These are phyloP conservation scores for Streptanthus diversifolius DNA, from an alignment of 345 rosid genomes.

Conservation along the genomic window DNA sequence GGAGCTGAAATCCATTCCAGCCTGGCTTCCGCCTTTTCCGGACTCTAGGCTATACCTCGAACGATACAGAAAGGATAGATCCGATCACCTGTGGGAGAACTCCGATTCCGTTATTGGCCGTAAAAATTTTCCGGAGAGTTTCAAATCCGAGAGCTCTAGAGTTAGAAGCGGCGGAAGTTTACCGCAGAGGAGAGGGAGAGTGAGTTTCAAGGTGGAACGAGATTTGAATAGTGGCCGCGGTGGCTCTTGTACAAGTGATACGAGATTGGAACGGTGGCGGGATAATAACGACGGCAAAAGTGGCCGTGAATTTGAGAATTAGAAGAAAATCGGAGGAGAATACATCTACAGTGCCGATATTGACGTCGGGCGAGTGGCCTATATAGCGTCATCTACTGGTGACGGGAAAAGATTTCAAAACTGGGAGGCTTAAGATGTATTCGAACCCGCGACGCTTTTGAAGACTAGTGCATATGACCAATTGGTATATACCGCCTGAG, in stretches of 20 bases:
- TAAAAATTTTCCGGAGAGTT: not conserved
- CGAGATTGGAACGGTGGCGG: not conserved
- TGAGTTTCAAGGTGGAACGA: slow-evolving; percentile 27
- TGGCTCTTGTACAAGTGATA: not conserved
- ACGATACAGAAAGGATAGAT: not conserved
- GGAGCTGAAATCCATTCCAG: slow-evolving; percentile 8
- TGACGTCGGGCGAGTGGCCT: slow-evolving; percentile 3
- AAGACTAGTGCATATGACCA: not conserved
- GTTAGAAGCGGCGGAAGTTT: not conserved
- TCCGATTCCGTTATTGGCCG: slow-evolving; percentile 4
- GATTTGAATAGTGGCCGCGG: not conserved
- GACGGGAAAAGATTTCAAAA: not conserved
- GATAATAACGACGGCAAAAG: not conserved
- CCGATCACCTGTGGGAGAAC: slow-evolving; percentile 29
- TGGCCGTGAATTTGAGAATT: not conserved
- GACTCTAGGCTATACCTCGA: slow-evolving; percentile 21
- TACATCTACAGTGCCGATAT: not conserved
- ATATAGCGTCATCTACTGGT: not conserved
- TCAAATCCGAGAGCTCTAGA: not conserved
- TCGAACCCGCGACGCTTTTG: slow-evolving; percentile 11
- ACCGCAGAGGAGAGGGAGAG: slow-evolving; percentile 8
- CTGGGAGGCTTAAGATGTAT: not conserved
- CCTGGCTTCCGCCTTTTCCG: slow-evolving; percentile 35
- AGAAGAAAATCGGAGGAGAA: not conserved
- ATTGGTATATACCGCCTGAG: not conserved